Evolutionary conservation across 2,329 filamentous ascomycete species (phyloP), one percentile per base, ranked within the genome.

Genomic region (Rasamsonia emersonii): DNA sequence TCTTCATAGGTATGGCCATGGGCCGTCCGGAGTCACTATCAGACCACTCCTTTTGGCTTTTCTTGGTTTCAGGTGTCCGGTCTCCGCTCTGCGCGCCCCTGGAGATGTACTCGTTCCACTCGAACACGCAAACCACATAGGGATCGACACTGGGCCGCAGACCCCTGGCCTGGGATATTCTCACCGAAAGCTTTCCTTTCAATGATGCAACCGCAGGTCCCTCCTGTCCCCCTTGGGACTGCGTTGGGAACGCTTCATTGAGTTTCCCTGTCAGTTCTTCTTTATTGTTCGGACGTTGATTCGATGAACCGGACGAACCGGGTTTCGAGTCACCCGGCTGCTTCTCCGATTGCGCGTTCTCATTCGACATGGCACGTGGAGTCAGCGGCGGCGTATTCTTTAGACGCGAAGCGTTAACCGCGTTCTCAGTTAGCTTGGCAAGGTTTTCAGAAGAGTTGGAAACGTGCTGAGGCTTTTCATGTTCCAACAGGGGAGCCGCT

Each of bases 1-100:
- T 96, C 50, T 82, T 80, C 86, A 96, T 95, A 2, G 91, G 91
- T 44, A 98, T 96, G 18, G 86, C 85, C 79, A 95, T 89, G 10
- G 86, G 75, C 32, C 81, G 75, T 17, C 86, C 84, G 18, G 80
- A 81, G 47, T 93, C 86, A 53, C 84, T 91, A 36, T 79, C 82
- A 40, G 82, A 77, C 36, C 81, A 72, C 48, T 66, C 46, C 64
- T 70, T 43, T 70, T 74, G 50, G 61, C 62, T 50, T 58, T 69
- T 64, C 42, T 36, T 70, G 51, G 79, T 75, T 26, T 78, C 75
- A 20, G 75, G 70, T 26, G 82, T 79, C 18, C 71, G 67, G 15
- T 71, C 62, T 33, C 72, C 73, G 33, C 65, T 67, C 43, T 79
- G 75, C 9, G 88, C 84, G 2, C 86, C 86, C 35, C 84, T 81